These are phyloP conservation scores for Aspergillus steynii DNA, from an alignment of 495 filamentous ascomycete species.

Conservation along the genomic window DNA sequence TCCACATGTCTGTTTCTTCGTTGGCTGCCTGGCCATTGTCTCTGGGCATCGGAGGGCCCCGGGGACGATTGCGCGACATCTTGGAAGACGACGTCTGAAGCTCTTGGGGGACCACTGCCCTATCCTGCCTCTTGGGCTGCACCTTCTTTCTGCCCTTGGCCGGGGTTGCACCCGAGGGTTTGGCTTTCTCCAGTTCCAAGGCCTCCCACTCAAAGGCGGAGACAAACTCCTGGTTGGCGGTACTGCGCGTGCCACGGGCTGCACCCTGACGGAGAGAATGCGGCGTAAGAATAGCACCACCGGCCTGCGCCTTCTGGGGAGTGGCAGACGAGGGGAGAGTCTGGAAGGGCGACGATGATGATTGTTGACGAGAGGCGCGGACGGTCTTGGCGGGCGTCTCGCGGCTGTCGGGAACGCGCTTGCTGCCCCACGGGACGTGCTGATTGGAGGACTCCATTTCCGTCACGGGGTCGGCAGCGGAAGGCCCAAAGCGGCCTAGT, in stretches of 20 bases:
- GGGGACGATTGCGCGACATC: constrained; percentile 50
- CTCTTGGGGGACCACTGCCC: not conserved
- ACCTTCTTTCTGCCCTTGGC: constrained; percentile 1
- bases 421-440: constrained; percentile 11
- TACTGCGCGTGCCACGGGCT: constrained; percentile 28
- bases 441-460: constrained; percentile 23
- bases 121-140: not conserved
- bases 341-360: constrained; percentile 4
- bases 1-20: constrained; percentile 67
- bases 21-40: constrained; percentile 54
- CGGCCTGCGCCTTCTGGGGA: not conserved
- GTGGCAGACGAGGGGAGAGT: not conserved
- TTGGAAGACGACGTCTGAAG: constrained; percentile 6
- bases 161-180: constrained; percentile 11
- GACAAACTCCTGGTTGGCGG: constrained; percentile 15
- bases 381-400: constrained; percentile 11
- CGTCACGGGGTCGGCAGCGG: constrained; percentile 20
- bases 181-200: constrained; percentile 19
- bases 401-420: constrained; percentile 17
- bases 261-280: constrained; percentile 24
- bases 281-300: constrained; percentile 7
- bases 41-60: constrained; percentile 38
- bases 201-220: constrained; percentile 28
- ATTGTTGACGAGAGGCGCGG: constrained; percentile 7
- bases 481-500: constrained; percentile 14